These are phyloP conservation scores for Scorias spongiosa DNA, from an alignment of 2,329 filamentous ascomycete genomes.

Conservation along the genomic window DNA sequence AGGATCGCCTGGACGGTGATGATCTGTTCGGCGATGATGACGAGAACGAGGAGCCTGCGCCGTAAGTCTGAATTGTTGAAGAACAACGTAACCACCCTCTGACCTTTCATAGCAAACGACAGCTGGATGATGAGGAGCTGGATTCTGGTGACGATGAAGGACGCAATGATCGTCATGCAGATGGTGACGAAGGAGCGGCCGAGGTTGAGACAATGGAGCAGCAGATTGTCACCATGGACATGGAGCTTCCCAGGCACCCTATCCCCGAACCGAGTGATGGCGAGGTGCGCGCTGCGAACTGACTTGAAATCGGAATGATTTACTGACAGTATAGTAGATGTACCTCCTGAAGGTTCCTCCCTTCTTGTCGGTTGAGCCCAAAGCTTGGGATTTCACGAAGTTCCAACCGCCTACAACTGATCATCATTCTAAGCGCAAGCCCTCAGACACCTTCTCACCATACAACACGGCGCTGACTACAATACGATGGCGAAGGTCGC, in stretches of 20 bases:
- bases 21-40: constrained; percentile 34
- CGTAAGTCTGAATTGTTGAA: constrained; percentile 10
- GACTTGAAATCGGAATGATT: too few relatives aligned
- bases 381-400: constrained; percentile 48
- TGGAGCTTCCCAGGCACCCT: constrained; percentile 52
- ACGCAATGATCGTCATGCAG: constrained; percentile 45
- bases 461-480: constrained; percentile 52
- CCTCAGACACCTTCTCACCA: constrained; percentile 38
- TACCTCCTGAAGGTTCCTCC: constrained; percentile 56
- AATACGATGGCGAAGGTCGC: constrained; percentile 53
- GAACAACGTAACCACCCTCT: neutral
- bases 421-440: constrained; percentile 33
- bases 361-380: constrained; percentile 56
- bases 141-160: constrained; percentile 48
- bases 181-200: constrained; percentile 33
- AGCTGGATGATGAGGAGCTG: constrained; percentile 47
- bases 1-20: constrained; percentile 18
- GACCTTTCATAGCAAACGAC: constrained; percentile 20
- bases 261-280: constrained; percentile 57
- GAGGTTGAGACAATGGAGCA: constrained; percentile 26
- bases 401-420: constrained; percentile 50
- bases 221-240: constrained; percentile 44
- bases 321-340: constrained; percentile 31
- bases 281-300: constrained; percentile 33
- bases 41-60: constrained; percentile 17